Conservation (phyloP, 371 early-diverging fungal genomes). For the Dinochytrium kinnereticum region DNA sequence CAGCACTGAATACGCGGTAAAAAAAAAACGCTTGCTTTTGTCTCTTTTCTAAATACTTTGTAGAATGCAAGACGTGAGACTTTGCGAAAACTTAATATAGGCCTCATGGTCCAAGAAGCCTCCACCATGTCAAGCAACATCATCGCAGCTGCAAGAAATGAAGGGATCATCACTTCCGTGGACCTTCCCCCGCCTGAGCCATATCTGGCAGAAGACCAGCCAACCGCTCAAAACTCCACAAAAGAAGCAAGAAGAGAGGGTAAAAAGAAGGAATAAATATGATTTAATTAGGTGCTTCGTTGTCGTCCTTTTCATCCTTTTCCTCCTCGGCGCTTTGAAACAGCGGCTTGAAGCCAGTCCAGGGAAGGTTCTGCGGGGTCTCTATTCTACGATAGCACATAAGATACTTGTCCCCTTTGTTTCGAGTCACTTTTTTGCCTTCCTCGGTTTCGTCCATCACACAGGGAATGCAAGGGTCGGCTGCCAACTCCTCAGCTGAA, state of each 20-base stretch:
- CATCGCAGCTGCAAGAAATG: conserved; percentile 2
- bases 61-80: not conserved
- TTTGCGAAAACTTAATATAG: not conserved
- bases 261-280: not conserved
- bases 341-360: conserved; percentile 49
- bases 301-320: conserved; percentile 1
- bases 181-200: not conserved
- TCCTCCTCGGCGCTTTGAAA: conserved; percentile 24
- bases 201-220: not conserved
- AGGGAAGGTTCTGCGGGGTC: conserved; percentile 11
- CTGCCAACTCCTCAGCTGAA: conserved; percentile 79
- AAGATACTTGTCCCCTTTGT: conserved; percentile 91
- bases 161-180: conserved; percentile 1
- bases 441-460: conserved; percentile 93
- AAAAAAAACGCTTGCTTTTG: not conserved
- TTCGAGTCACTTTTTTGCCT: conserved; percentile 95
- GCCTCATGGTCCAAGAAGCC: not conserved
- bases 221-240: not conserved
- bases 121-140: not conserved
- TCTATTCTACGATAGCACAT: conserved; percentile 83
- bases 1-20: conserved; percentile 1
- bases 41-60: not conserved
- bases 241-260: not conserved
- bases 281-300: not conserved
- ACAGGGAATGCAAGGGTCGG: conserved; percentile 85